These are phyloP conservation scores for Pichia exigua DNA, from an alignment of 805 yeast species.

Conservation along the genomic window DNA sequence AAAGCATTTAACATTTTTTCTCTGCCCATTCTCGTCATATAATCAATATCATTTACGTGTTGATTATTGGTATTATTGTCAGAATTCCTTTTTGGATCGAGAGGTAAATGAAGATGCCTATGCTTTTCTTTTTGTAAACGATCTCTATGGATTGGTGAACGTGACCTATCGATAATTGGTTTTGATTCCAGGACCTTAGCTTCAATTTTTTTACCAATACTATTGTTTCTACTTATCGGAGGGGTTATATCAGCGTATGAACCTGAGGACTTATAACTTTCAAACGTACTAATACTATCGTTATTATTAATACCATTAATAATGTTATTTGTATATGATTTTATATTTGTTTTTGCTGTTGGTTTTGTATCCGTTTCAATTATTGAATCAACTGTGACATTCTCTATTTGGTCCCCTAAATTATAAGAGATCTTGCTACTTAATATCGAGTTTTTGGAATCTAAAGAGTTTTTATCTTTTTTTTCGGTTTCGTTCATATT, in stretches of 20 bases:
- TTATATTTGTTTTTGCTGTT: background rate
- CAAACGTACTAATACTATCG: background rate
- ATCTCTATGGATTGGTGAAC: background rate
- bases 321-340: background rate
- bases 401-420: background rate
- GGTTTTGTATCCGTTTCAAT: background rate
- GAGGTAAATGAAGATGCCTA: background rate
- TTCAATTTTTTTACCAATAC: background rate
- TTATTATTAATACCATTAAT: background rate
- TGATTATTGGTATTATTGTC: background rate
- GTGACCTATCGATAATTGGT: background rate
- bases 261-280: background rate
- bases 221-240: background rate
- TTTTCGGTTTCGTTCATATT: background rate
- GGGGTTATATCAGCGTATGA: background rate
- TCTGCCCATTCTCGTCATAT: constrained; percentile 11
- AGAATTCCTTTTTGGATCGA: background rate
- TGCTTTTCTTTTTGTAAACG: background rate
- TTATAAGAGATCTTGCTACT: background rate
- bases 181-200: background rate
- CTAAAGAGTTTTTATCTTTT: background rate
- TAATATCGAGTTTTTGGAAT: background rate
- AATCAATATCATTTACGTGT: background rate
- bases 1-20: constrained; percentile 12
- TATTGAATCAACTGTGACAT: background rate